phyloP scores from a whole-genome alignment of 164 flowering plant species.

The Protea cynaroides region DNA sequence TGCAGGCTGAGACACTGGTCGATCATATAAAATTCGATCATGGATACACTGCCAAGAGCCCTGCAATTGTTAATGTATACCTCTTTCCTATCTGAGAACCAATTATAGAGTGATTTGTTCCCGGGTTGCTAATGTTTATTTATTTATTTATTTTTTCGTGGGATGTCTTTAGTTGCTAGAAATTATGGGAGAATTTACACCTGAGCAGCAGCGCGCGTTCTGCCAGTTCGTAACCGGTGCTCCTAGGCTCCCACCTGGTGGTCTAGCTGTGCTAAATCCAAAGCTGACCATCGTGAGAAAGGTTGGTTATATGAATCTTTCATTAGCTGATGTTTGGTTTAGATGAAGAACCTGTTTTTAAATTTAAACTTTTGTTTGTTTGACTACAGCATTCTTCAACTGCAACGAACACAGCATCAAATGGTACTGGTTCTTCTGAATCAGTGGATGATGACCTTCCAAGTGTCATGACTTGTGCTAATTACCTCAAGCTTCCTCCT shows the following conservation, averaged over 20 bases:
- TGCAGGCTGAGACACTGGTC: constrained; percentile 84
- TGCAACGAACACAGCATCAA: constrained; percentile 39
- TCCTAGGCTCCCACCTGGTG: constrained; percentile 98
- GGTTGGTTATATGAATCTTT: constrained; percentile 33
- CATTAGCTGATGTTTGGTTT: neutral
- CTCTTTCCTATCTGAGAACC: neutral
- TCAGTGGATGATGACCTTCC: constrained; percentile 95
- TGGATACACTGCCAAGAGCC: constrained; percentile 96
- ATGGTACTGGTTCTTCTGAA: constrained; percentile 66
- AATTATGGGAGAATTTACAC: constrained; percentile 93
- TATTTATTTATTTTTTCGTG: neutral
- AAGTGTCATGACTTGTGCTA: constrained; percentile 99
- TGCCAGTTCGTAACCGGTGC: constrained; percentile 99
- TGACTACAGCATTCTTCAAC: constrained; percentile 73
- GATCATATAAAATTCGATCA: constrained; percentile 98
- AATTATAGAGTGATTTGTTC: neutral
- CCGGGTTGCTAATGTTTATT: neutral
- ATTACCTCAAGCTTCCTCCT: constrained; percentile 97
- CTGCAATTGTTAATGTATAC: constrained; percentile 77
- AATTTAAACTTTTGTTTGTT: neutral
- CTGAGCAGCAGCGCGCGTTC: constrained; percentile 93
- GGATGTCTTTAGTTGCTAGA: constrained; percentile 63
- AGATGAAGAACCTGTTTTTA: neutral
- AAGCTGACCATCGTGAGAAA: constrained; percentile 96
- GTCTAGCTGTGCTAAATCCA: constrained; percentile 87